Percentiles rank a stretch among this genome's conserved stretches.
phyloP scores from a whole-genome alignment of 163 green algal genomes.

The Trebouxiophyceae sp. region DNA sequence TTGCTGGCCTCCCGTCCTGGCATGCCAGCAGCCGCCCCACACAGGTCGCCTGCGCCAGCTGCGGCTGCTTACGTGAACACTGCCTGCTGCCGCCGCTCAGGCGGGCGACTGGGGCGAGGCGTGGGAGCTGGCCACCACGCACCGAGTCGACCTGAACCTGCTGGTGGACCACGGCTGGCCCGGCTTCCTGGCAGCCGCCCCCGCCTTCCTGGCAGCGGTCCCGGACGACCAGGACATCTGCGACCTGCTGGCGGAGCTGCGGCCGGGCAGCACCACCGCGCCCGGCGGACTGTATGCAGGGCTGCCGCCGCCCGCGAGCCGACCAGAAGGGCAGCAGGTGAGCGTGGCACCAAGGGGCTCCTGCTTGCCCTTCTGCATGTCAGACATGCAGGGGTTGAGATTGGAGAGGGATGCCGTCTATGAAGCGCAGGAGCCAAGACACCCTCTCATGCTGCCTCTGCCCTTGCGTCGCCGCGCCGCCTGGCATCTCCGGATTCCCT shows the following conservation, averaged over 20 bases:
- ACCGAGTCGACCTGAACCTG: constrained; percentile 86
- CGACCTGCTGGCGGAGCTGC: constrained; percentile 73
- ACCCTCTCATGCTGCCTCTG: no score
- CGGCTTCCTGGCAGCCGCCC: constrained; percentile 34
- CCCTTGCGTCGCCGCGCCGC: no score
- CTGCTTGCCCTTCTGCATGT: no score
- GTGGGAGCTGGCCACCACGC: constrained; percentile 48
- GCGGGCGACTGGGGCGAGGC: constrained; percentile 39
- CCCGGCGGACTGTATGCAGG: constrained; percentile 50
- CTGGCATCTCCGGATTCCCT: no score
- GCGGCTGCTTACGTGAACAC: no score
- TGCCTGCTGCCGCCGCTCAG: constrained; percentile 34
- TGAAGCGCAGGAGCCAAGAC: no score
- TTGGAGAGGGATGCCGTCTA: no score
- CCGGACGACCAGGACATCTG: constrained; percentile 53
- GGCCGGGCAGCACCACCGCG: constrained; percentile 32
- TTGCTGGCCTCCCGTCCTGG: no score
- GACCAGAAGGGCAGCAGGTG: background rate
- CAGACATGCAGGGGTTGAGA: no score
- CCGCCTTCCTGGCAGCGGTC: constrained; percentile 39
- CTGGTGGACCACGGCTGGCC: constrained; percentile 78
- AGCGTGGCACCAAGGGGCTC: background rate
- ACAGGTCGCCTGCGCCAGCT: no score
- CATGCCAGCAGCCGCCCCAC: no score
- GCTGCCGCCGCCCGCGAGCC: background rate